Evolutionary conservation across 1,284 basidiomycete genomes (phyloP), one percentile per base, ranked within the genome.

Genomic region (Apiotrichum mycotoxinovorans): DNA sequence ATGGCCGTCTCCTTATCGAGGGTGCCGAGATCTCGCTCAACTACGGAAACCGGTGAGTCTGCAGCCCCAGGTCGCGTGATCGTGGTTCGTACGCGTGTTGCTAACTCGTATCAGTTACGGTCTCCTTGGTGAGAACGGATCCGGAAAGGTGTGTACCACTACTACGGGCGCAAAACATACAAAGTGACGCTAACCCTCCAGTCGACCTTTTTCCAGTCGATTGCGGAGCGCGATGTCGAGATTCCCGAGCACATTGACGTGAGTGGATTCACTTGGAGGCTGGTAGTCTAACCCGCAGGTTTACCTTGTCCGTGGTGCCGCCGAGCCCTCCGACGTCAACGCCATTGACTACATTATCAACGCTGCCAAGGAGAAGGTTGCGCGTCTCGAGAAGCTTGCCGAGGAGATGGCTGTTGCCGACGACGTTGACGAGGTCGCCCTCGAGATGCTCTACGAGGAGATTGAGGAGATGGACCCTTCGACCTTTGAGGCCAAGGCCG

Each of bases 401-500:
- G 95, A 98, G 78, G 91, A 96, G 58, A 83, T 98, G 62, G 92
- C 91, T 30, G 72, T 89, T 30, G 88, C 91, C 12, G 95, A 98
- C 60, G 83, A 87, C 10, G 85, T 95, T 40, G 94, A 98, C 71
- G 93, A 98, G 56, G 70, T 85, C 40, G 90, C 87, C 1, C 84
- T 84, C 84, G 94, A 98, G 58, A 80, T 86, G 20, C 85, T 91
- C 25, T 96, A 96, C 78, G 95, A 98, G 78, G 93, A 97, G 78
- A 84, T 98, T 46, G 95, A 98, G 78, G 95, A 97, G 78, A 82
- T 98, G 76, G 96, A 98, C 79, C 95, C 95, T 3, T 83, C 78
- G 63, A 97, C 92, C 7, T 98, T 98, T 73, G 95, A 98, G 79
- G 85, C 87, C 52, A 98, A 98, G 80, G 95, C 96, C 5, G 90